Evolutionary conservation across 2,329 filamentous ascomycete genomes (phyloP).

Genomic region (Diplodia scrobiculata): DNA sequence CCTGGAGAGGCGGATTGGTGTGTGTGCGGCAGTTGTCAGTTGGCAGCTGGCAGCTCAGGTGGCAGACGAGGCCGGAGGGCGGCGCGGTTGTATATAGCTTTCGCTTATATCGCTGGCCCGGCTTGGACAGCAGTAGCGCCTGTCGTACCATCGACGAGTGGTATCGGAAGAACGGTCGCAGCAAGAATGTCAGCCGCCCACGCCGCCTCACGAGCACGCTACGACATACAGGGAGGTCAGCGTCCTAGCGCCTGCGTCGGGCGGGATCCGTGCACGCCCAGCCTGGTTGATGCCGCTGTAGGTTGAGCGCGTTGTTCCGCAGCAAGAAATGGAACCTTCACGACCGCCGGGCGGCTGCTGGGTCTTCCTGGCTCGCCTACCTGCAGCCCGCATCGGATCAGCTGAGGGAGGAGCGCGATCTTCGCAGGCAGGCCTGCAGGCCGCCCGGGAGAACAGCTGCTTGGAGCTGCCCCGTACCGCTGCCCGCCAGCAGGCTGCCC

Average conservation of each 20-base stretch:
- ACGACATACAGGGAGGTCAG: not conserved
- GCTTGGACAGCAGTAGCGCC: not conserved
- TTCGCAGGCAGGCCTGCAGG: not conserved
- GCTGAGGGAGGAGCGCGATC: conserved; percentile 17
- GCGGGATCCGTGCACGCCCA: conserved; percentile 10
- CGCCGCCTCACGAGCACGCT: conserved; percentile 13
- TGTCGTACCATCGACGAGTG: conserved; percentile 27
- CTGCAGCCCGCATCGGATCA: conserved; percentile 12
- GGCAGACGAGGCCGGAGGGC: conserved; percentile 3
- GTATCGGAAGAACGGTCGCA: conserved; percentile 21
- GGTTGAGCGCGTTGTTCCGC: conserved; percentile 11
- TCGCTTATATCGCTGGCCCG: conserved; percentile 14
- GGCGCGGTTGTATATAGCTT: conserved; percentile 7
- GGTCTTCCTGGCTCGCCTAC: conserved; percentile 5
- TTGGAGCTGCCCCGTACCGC: too few species aligned
- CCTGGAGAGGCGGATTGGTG: not conserved
- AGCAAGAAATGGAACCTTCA: conserved; percentile 1
- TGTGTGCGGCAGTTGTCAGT: not conserved
- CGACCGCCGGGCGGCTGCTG: not conserved
- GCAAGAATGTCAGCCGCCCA: conserved; percentile 25
- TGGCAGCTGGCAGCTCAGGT: not conserved
- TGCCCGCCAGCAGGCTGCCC: too few species aligned
- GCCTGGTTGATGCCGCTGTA: not conserved
- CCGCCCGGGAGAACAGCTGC: too few species aligned
- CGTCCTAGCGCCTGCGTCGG: conserved; percentile 1